Evolutionary conservation across 306 rosid species (phyloP), one percentile per base, ranked within the genome.

Genomic region (Vigna unguiculata): DNA sequence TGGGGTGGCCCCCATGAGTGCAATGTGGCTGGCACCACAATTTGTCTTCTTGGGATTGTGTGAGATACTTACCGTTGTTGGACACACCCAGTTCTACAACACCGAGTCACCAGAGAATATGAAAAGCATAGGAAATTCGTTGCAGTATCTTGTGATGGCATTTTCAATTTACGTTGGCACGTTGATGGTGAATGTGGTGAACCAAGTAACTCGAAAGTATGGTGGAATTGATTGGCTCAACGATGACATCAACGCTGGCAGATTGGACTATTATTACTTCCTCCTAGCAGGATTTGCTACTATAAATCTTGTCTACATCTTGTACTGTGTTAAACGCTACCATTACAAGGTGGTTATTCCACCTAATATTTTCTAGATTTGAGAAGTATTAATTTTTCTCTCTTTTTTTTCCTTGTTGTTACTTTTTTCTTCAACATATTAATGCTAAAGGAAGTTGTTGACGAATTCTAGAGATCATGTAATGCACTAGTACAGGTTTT

Each of bases 61-160:
- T 19, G 88, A 86, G 57, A 43, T 82, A 11, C 82, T 86, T 20
- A 73, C 48, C 28, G 4, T 36, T 4, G 4, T 86, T 30, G 92
- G 88, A 10, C 85, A 72, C 51, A 80, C 72, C 62, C 85, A 88
- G 17, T 77, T 86, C 51, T 88, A 79, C 75, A 86, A 68, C 76
- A 69, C 46, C 5, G 85, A 86, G 40, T 75, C 84, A 0, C 88
- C 88, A 2, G 87, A 79, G 34, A 70, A 74, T 5, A 84, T 88
- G 92, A 82, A 38, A 20, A 86, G 88, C 34, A 9, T 85, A 3
- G 85, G 84, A 12, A 81, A 71, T 17, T 83, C 89, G 1, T 34
- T 75, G 70, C 16, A 22, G 1, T 73, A 9, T 54, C 67, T 83
- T 5, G 32, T 75, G 62, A 0, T 7, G 7, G 82, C 83, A 0